Evolutionary conservation across 1,139 yeast genomes (phyloP).

Genomic region (Hansenula anomala): DNA sequence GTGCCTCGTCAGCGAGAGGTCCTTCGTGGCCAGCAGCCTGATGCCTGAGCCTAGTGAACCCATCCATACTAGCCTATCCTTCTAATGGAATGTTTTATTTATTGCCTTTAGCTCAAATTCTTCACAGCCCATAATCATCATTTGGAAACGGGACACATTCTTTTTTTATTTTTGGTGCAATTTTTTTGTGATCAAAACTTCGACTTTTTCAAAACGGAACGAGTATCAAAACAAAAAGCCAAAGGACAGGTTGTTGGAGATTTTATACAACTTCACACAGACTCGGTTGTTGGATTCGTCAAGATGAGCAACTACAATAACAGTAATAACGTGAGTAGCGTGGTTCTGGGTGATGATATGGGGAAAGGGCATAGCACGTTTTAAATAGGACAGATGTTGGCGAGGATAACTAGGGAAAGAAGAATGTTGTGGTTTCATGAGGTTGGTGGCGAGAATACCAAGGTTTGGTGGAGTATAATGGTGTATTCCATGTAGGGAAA

Average conservation of each 20-base stretch:
- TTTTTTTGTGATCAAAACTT: not conserved
- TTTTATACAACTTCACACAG: too few species aligned
- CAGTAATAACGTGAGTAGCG: not conserved
- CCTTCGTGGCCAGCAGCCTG: constrained; percentile 95
- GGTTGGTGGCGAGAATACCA: too few species aligned
- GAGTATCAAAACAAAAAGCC: not conserved
- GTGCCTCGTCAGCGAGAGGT: constrained; percentile 53
- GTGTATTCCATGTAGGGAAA: too few species aligned
- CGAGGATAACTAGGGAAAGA: not conserved
- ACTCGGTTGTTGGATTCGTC: too few species aligned
- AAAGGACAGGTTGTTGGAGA: too few species aligned
- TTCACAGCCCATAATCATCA: not conserved
- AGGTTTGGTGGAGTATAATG: too few species aligned
- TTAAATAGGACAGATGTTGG: not conserved
- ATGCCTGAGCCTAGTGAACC: constrained; percentile 11
- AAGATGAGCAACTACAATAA: constrained; percentile 1
- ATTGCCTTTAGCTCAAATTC: too few species aligned
- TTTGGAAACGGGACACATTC: not conserved
- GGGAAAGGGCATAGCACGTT: too few species aligned
- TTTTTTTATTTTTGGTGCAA: not conserved
- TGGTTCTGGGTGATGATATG: not conserved
- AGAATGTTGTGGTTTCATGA: not conserved
- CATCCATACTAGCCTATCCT: constrained; percentile 1
- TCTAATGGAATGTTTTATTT: too few species aligned
- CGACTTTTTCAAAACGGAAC: not conserved